These are phyloP conservation scores for Naganishia sp. DNA, from an alignment of 1,284 basidiomycete species.

Conservation along the genomic window DNA sequence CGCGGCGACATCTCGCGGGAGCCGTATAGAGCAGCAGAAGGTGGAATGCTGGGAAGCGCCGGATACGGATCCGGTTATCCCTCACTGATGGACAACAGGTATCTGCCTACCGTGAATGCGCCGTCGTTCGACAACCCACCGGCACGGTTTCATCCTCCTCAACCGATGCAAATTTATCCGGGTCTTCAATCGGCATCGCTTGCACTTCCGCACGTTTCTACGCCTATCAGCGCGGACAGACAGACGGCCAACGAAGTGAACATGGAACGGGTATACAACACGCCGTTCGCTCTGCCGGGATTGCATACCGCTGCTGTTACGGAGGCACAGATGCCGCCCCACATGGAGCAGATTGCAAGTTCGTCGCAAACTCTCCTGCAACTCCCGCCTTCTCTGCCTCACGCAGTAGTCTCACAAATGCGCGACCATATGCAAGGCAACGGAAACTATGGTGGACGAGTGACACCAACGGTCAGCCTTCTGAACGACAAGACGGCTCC, in stretches of 20 bases:
- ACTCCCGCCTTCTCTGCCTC: background rate
- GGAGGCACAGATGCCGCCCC: constrained; percentile 17
- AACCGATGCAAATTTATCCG: constrained; percentile 5
- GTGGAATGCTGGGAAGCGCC: background rate
- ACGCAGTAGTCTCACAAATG: background rate
- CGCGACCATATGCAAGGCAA: background rate
- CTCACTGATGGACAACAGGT: constrained; percentile 9
- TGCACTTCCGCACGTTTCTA: background rate
- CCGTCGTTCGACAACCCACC: background rate
- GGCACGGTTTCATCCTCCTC: constrained; percentile 13
- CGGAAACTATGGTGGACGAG: constrained; percentile 2
- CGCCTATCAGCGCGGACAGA: constrained; percentile 19
- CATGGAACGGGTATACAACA: constrained; percentile 8
- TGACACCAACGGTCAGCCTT: constrained; percentile 14
- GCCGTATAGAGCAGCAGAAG: constrained; percentile 4
- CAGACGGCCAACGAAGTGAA: constrained; percentile 3
- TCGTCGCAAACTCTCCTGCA: constrained; percentile 4
- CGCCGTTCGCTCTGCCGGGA: constrained; percentile 24
- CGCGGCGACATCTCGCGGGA: background rate
- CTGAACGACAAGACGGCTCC: constrained; percentile 6
- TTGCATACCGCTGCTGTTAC: constrained; percentile 5
- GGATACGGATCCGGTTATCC: constrained; percentile 9
- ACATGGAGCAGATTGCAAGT: constrained; percentile 16
- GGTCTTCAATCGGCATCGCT: background rate
- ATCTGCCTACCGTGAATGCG: background rate